Conservation (phyloP, 2,329 filamentous ascomycete species). For the Colletotrichum sp. region DNA sequence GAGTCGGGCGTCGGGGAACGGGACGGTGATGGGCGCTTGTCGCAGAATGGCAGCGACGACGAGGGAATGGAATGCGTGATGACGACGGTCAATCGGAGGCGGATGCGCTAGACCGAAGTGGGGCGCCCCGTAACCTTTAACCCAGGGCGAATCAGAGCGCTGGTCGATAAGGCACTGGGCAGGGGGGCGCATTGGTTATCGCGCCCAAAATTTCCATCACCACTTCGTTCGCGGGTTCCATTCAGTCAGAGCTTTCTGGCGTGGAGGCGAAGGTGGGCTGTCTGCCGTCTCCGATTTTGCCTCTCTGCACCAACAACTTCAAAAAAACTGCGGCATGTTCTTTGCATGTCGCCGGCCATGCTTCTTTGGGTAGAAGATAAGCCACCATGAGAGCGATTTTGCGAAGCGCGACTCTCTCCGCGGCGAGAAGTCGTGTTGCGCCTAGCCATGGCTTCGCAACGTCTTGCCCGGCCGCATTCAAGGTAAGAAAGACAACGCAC, state of each 20-base stretch:
- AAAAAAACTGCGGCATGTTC: background rate
- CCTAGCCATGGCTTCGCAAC: conserved; percentile 20
- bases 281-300: background rate
- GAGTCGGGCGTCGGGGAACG: background rate
- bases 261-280: background rate
- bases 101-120: conserved; percentile 17
- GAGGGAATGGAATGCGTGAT: conserved; percentile 15
- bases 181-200: conserved; percentile 14
- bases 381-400: conserved; percentile 20
- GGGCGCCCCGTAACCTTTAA: background rate
- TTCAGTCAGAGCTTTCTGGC: background rate
- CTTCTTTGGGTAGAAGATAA: background rate
- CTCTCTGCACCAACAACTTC: background rate
- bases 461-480: conserved; percentile 3
- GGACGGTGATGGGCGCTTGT: conserved; percentile 8
- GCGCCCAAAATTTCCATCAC: conserved; percentile 14
- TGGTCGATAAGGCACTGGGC: background rate
- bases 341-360: conserved; percentile 13
- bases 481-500: background rate
- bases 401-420: background rate
- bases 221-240: background rate
- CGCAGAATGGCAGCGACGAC: background rate
- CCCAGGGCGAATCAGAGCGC: background rate
- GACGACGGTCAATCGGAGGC: conserved; percentile 19
- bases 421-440: background rate